Base-by-base conservation (phyloP, 345 rosid species). In the Hibiscus trionum region DNA sequence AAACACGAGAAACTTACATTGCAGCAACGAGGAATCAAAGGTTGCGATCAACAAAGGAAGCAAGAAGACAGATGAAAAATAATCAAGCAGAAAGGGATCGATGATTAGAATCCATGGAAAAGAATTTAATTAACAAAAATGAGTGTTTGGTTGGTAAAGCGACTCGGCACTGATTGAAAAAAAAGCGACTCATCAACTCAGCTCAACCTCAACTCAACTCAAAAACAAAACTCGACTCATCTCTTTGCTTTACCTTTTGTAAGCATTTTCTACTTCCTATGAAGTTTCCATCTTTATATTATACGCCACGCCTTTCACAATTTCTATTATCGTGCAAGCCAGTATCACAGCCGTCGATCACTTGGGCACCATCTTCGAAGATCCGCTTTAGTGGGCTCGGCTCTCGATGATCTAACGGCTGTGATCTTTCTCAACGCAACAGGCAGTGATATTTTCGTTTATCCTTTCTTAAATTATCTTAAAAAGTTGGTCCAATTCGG, bases 131-230 rank as follows among this genome's bases (percentile, higher is more conserved):
- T 5, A 11, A 37, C 1, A 14, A 60, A 60, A 69, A 69, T n/a
- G 11, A 12, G 66, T 0, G 47, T 69, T 52, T 59, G 70, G 72
- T 75, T 52, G 76, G 84, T 70, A 17, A 52, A 84, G 39, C 52
- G 79, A 82, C 77, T 27, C 71, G 9, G 50, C 14, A 46, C 50
- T 46, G 50, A 46, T 46, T 37, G 24, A 7, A 56, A 19, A 46
- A 53, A 46, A 46, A 1, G 14, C 50, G 55, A 50, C 55, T 1
- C 55, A 50, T 50, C n/a, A 49, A 5, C 53, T 69, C 77, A 26
- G 33, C 26, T 55, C 59, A 8, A 8, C 58, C 73, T 53, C 55
- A 55, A 55, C 59, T 55, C 71, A 49, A 58, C 83, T 65, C 75
- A 56, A 7, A 4, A 4, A 10, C 24, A 21, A 21, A 21, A 21